Percentiles rank a stretch among this genome's conserved stretches.
phyloP scores from a whole-genome alignment of 2,329 filamentous ascomycete genomes.

The Colletotrichum sp. region DNA sequence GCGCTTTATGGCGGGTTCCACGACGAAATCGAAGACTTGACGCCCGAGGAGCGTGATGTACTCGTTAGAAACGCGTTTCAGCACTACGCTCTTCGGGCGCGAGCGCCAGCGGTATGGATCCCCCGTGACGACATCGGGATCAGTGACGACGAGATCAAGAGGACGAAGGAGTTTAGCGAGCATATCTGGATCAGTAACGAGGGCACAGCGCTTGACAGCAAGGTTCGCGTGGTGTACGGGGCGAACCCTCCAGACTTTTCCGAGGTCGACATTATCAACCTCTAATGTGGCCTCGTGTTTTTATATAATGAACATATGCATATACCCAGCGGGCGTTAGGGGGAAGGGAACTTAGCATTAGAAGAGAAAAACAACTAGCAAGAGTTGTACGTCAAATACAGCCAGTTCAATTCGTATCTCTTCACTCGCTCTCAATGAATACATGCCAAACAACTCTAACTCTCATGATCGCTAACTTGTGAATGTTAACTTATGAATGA shows the following conservation, averaged over 20 bases:
- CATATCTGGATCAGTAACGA: slow-evolving; percentile 94
- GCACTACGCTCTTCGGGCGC: slow-evolving; percentile 84
- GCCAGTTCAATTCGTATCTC: background rate
- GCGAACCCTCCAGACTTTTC: slow-evolving; percentile 89
- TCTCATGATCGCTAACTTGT: background rate
- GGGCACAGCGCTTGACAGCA: slow-evolving; percentile 85
- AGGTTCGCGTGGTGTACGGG: slow-evolving; percentile 82
- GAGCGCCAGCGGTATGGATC: slow-evolving; percentile 91
- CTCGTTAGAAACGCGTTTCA: slow-evolving; percentile 89
- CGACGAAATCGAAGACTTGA: slow-evolving; percentile 94
- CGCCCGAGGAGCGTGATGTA: slow-evolving; percentile 84
- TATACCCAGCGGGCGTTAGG: slow-evolving; percentile 19
- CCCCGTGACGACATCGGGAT: slow-evolving; percentile 89
- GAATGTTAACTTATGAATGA: background rate
- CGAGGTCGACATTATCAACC: slow-evolving; percentile 82
- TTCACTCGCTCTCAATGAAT: background rate
- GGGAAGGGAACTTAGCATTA: background rate
- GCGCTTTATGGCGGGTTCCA: slow-evolving; percentile 86
- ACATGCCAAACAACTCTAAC: background rate
- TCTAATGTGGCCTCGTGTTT: slow-evolving; percentile 47
- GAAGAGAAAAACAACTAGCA: background rate
- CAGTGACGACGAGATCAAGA: slow-evolving; percentile 86
- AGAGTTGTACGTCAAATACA: background rate
- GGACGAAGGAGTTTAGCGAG: slow-evolving; percentile 77
- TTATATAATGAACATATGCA: slow-evolving; percentile 5